Evolutionary conservation across 345 rosid species (phyloP), one percentile per base, ranked within the genome.

Genomic region (Aquilaria yunnanensis): DNA sequence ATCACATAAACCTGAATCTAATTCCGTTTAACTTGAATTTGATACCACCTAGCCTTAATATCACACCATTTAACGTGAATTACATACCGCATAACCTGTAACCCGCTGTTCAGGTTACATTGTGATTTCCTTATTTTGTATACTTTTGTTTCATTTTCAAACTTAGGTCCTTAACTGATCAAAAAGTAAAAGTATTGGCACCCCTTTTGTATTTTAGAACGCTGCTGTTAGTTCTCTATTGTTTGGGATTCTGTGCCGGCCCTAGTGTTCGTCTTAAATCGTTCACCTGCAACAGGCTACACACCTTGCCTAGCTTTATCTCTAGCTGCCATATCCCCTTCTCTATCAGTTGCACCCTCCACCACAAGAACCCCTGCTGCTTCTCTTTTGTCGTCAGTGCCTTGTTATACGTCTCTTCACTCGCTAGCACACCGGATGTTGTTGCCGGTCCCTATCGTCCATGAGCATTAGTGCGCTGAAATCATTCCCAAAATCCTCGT

Each of bases 221-320:
- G 23, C 0, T 23, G 23, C 0, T 0, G 23, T 23, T 23, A 23
- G 1, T 23, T 23, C 23, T 1, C 1, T 23, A 23, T 23, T 23
- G 23, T 23, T 23, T 23, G 23, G 23, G 23, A 23, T 67, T 60
- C 68, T 67, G 75, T 33, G 63, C 59, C 14, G 76, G 80, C 32
- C 77, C 76, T 8, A 84, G 87, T 46, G 84, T 77, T 59, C 72
- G 70, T 80, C 72, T 82, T 47, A 82, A 76, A 62, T 82, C 82
- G 47, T 59, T 75, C 57, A 82, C 71, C 60, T 79, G 87, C 51
- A 82, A 54, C 7, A 82, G 63, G 4, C 73, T 72, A 70, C 61
- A 61, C 4, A 72, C 62, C 4, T 80, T 80, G 16, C 67, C 60
- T 1, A 80, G 80, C 55, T 66, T 63, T 46, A 79, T 77, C 72